Evolutionary conservation across 148 eudicot species (phyloP), one percentile per base, ranked within the genome.

Genomic region (Heliamphora exappendiculata): DNA sequence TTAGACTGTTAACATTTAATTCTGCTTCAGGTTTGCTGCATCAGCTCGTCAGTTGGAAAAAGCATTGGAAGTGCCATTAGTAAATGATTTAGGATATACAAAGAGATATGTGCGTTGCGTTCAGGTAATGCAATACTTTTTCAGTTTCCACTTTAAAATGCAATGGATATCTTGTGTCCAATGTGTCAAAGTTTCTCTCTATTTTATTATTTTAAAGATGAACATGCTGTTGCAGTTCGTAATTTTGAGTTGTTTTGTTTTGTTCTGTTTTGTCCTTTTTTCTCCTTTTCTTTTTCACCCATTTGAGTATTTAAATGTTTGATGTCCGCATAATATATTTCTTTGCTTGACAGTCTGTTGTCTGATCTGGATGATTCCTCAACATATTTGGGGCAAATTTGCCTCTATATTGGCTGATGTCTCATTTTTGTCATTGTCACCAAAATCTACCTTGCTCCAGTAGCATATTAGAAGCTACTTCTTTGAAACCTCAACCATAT

Each of bases 21-120:
- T n/a, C n/a, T n/a, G n/a, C n/a, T 72, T 51, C 84, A 91, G 92
- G 90, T 88, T 88, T 84, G 85, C 88, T 74, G 82, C 92, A 20
- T 88, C 92, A 57, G 93, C 92, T 76, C 87, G 84, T 62, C 91
- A 86, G 59, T 53, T 93, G 82, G 89, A 90, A 28, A 93, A 93
- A 86, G 84, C 96, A 5, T 75, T 93, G 88, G 96, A 93, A 82
- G 91, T 87, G 57, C 96, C 97, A 9, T 84, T 90, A 66, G 92
- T 92, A 24, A 90, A 90, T 81, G 97, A 93, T 83, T 74, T 94
- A 73, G 98, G 98, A 72, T 94, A 94, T 78, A 84, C 97, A 19
- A 94, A 92, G 83, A 87, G 97, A 92, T 94, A 92, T 68, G 96
- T 94, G 13, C 92, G 98, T 17, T 94, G 97, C 76, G 94, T 94